Base-by-base conservation (phyloP, 345 rosid species). In the Draba incana region DNA sequence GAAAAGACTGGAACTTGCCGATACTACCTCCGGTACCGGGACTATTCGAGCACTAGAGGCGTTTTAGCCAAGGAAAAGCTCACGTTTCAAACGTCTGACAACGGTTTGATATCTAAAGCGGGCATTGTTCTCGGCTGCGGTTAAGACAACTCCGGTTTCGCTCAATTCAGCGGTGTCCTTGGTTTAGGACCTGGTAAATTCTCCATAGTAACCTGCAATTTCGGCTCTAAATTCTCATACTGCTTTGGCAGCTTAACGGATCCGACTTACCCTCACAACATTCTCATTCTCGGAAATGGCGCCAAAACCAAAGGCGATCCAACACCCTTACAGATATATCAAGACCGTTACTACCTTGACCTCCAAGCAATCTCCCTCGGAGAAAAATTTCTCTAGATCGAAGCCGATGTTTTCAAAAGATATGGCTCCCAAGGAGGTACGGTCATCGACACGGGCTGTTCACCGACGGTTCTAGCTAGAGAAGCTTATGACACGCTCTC, bases 131-230 rank as follows among this genome's bases (percentile, higher is more conserved):
- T 74, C 1, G 78, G 75, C 4, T 76, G 79, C 9, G 79, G 79
- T 23, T 63, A 70, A 41, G 62, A 76, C 13, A 76, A 76, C 66
- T 57, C 68, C 13, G 68, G 61, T 45, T 62, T 55, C 10, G 43
- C 53, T 33, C 60, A 69, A 1, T 70, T 30, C 50, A 69, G 68
- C 8, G 79, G 79, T 27, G 75, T 76, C 2, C 75, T 69, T 11
- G 79, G 79, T 70, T 59, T 76, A 57, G 79, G 79, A 42, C 71
- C 79, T 0, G 67, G 75, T 56, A 69, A 37, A 57, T 69, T 76
- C 67, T 76, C 79, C 1, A 37, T 76, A 28, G 68, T 64, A 53
- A 70, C 51, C n/a, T 64, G 64, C 30, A 48, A 43, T 45, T 66
- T 70, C 23, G 68, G 57, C 0, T 76, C 76, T 7, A 76, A 11